A percentile compares a stretch with the other conserved stretches of the same genome.
phyloP scores from a whole-genome alignment of 1,284 basidiomycete species.

The Pseudozyma sp. region DNA sequence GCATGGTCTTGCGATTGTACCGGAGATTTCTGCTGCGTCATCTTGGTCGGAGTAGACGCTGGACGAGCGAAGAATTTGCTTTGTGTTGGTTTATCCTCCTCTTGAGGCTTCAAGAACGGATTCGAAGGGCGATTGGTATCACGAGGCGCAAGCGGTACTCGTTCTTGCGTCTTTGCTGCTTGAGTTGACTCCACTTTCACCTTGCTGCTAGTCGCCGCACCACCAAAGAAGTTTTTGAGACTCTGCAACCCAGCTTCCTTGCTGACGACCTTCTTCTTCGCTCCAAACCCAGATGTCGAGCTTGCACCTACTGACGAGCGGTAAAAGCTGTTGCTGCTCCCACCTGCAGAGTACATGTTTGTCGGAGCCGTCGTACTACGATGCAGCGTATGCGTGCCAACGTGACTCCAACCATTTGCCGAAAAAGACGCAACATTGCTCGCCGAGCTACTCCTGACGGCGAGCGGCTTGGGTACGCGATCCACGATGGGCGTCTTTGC shows the following conservation, averaged over 20 bases:
- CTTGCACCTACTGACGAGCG: slow-evolving; percentile 5
- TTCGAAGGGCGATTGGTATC: slow-evolving; percentile 23
- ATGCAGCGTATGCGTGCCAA: slow-evolving; percentile 5
- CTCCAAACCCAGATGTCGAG: background rate
- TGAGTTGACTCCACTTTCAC: background rate
- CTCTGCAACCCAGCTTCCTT: slow-evolving; percentile 46
- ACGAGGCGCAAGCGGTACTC: slow-evolving; percentile 17
- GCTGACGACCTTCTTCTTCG: slow-evolving; percentile 36
- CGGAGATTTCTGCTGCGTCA: background rate
- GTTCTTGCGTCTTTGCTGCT: slow-evolving; percentile 4
- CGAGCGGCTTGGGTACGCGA: slow-evolving; percentile 20
- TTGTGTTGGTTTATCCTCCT: slow-evolving; percentile 15
- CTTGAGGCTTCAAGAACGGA: background rate
- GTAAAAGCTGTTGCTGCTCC: slow-evolving; percentile 23
- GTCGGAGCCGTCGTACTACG: slow-evolving; percentile 32
- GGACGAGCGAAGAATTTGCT: slow-evolving; percentile 38
- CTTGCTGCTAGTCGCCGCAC: background rate
- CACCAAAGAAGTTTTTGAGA: slow-evolving; percentile 39
- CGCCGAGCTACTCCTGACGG: slow-evolving; percentile 18
- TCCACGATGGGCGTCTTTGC: slow-evolving; percentile 75
- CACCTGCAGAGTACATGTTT: background rate
- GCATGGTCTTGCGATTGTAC: slow-evolving; percentile 21
- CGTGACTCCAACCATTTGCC: background rate
- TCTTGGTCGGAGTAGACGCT: background rate
- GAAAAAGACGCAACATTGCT: slow-evolving; percentile 9